Evolutionary conservation across 2,329 filamentous ascomycete genomes (phyloP), one percentile per base, ranked within the genome.

Genomic region (Pseudophaeomoniella oleicola): DNA sequence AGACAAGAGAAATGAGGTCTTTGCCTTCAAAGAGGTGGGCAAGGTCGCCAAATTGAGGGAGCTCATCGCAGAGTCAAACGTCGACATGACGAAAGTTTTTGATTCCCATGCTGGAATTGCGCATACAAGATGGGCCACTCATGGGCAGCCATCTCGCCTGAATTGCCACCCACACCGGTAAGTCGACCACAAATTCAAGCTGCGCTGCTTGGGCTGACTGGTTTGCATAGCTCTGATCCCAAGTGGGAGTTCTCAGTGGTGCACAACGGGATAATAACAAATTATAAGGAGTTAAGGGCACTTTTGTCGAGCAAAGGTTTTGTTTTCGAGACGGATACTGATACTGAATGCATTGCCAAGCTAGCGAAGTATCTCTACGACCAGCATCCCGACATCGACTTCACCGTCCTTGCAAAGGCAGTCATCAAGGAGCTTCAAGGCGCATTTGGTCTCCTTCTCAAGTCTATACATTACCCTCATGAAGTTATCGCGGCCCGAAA

Each of bases 221-320:
- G 37, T 41, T 13, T 5, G 27, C 13, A 38, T 47, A 92, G 87
- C 63, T 96, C 88, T 47, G 90, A 98, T 62, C 76, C 81, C 51
- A 83, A 68, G 54, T 98, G 88, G 86, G 82, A 98, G 66, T 98
- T 98, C 63, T 74, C 84, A 47, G 79, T 98, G 52, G 90, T 96
- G 43, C 90, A 98, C 80, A 98, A 98, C 66, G 90, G 90, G 57
- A 98, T 98, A 72, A 98, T 98, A 66, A 98, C 90, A 69, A 98
- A 98, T 75, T 98, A 98, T 77, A 98, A 98, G 74, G 90, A 98
- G 68, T 70, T 98, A 53, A 94, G 88, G 77, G 84, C 81, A 44
- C 78, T 98, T 45, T 74, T 98, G 50, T 75, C 81, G 66, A 73
- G 72, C 71, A 98, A 96, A 75, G 90, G 90, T 57, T 93, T 94